Evolutionary conservation across 306 rosid species (phyloP), one percentile per base, ranked within the genome.

Genomic region (Mimosa pudica): DNA sequence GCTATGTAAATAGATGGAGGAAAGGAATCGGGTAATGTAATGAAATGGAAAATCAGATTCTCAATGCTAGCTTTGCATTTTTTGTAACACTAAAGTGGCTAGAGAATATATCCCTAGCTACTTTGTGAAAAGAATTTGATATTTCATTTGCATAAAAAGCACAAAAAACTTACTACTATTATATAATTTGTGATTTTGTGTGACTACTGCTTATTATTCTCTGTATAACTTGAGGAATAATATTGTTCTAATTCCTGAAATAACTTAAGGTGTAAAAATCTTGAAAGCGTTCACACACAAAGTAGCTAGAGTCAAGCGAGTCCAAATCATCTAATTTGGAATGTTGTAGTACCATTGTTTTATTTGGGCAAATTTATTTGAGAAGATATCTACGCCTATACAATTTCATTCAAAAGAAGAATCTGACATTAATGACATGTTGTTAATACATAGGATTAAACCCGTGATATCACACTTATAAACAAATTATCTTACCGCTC

Each of bases 21-120:
- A n/a, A 58, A 75, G 74, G 78, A 82, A 62, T 62, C 18, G 32
- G 11, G 74, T 20, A 82, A 47, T 17, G 24, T 75, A 62, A 36
- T 38, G n/a, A n/a, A 3, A 4, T 20, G 55, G 42, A 9, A 67
- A 55, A 42, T 47, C 41, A 35, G 64, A 17, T 47, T 60, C 67
- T 17, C 35, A 16, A 36, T 24, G 60, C 58, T 60, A 48, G 55
- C 42, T 35, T 63, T 55, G 66, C 17, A 1, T 10, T 9, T 55
- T 55, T 3, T 17, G 30, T 10, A 55, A 20, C 61, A 17, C 58
- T 24, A 20, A 70, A 70, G 58, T 47, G 74, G 11, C 33, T 6
- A 9, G n/a, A 2, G 74, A 70, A 70, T 70, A 70, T 70, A 70
- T 70, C 45, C 74, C 14, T 10, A 5, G 54, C 0, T 18, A 7